Evolutionary conservation across 2,329 filamentous ascomycete genomes (phyloP), one percentile per base, ranked within the genome.

Genomic region (Saccharata proteae): DNA sequence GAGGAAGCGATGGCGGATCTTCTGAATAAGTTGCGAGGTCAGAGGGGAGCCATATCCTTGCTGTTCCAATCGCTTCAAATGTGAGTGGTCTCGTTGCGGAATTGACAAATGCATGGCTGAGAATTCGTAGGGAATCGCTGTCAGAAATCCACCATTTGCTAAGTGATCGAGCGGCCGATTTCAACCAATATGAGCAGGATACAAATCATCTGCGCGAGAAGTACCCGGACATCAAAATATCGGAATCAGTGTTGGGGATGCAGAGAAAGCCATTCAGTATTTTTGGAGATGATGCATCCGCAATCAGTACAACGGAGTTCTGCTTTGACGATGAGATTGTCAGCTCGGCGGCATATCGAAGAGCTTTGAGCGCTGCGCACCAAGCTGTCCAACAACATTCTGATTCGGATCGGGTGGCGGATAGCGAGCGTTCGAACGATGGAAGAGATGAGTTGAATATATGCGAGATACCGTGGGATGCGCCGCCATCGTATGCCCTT

Each of bases 41-140:
- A 39, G 30, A 34, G 37, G 12, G 27, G 29, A 3, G 37, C 37
- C 12, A 31, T 39, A n/a, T 27, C 34, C 4, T 20, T 39, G 25
- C 17, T 39, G 5, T 37, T 39, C 9, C 34, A 37, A 12, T 30
- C 32, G 4, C 22, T 39, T 11, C 37, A 39, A 28, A 39, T 39
- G 37, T 36, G 23, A 20, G 30, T 28, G 9, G 21, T 12, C 11
- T 16, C 15, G 14, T n/a, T 15, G 21, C 18, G 12, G 10, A 12
- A 16, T n/a, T 20, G 16, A n/a, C 19, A 6, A 23, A 25, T 15
- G 8, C 8, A 3, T n/a, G 3, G 15, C 29, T 33, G 16, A 28
- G n/a, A 17, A n/a, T 6, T 12, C 10, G 6, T 14, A 38, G 36
- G 36, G 33, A 38, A n/a, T 33, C 36, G 6, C 12, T 38, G 3